Evolutionary conservation across 2,329 filamentous ascomycete genomes (phyloP), one percentile per base, ranked within the genome.

Genomic region (Colletotrichum euphorbiae): DNA sequence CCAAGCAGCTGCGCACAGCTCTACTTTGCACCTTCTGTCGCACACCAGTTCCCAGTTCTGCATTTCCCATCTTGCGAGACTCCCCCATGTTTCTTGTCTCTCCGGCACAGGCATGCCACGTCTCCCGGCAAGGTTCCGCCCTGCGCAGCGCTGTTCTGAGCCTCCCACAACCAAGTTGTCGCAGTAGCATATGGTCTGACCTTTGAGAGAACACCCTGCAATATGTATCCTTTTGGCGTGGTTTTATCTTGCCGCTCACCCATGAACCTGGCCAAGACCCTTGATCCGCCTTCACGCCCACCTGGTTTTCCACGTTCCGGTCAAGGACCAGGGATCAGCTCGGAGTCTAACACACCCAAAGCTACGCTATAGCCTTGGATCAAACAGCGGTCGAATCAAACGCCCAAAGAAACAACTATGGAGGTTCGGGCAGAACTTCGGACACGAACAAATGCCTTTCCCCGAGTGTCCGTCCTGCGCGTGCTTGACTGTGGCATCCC

Each of bases 71-170:
- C 21, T n/a, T 45, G 21, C 48, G 54, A 55, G 65, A 55, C 61
- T 50, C 65, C 60, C 54, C 48, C 52, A 55, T 60, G 61, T 48
- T 54, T 65, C 31, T 33, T 12, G 15, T 38, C 12, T 15, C 45
- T 55, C 24, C 36, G 59, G 59, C 54, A 3, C 54, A 68, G 65
- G 40, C 48, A 68, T 68, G 61, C 65, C 61, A 60, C 45, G 33
- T 13, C 61, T 43, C 50, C 21, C 54, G 54, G 13, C 61, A 65
- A 65, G 65, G 54, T 55, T 60, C 45, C 46, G 61, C 65, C 61
- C 65, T 60, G 61, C 46, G 40, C 21, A 13, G 28, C 17, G 19
- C 24, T 13, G 19, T 28, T 21, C 15, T 31, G 36, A 15, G 52
- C 45, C 28, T 28, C 6, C 11, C 13, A 17, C n/a, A 42, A 19